These are phyloP conservation scores for Didymosphaeria variabile DNA, from an alignment of 2,329 filamentous ascomycete genomes.

Conservation along the genomic window DNA sequence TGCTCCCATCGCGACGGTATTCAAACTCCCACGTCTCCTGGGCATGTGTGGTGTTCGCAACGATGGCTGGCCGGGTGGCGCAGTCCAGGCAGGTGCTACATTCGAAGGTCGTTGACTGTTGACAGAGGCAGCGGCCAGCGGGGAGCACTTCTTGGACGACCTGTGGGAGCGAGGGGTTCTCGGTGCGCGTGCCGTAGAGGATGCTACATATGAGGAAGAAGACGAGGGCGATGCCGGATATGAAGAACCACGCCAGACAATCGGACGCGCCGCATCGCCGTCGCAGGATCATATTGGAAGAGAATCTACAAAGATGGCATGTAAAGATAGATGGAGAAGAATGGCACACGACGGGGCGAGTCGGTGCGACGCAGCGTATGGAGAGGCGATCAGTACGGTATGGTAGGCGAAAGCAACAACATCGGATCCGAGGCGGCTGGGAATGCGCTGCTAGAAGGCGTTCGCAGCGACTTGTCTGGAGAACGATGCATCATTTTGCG, in stretches of 20 bases:
- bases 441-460: background rate
- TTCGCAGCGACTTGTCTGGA: background rate
- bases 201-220: constrained; percentile 44
- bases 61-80: constrained; percentile 34
- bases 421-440: background rate
- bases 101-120: constrained; percentile 42
- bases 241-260: constrained; percentile 39
- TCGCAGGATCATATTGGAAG: constrained; percentile 38
- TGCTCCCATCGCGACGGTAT: constrained; percentile 38
- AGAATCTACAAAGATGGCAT: constrained; percentile 11
- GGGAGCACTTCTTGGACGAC: constrained; percentile 44
- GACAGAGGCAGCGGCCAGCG: constrained; percentile 44
- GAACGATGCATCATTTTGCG: background rate
- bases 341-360: background rate
- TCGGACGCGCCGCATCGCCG: constrained; percentile 38
- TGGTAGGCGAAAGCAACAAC: background rate
- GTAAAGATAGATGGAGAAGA: background rate
- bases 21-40: constrained; percentile 41
- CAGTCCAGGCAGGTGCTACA: constrained; percentile 46
- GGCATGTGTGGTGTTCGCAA: constrained; percentile 28
- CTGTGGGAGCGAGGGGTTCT: constrained; percentile 38
- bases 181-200: constrained; percentile 44
- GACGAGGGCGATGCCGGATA: constrained; percentile 38
- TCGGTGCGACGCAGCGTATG: background rate
- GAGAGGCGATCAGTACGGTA: background rate